These are phyloP conservation scores for Obelidium mucronatum DNA, from an alignment of 192 early-diverging fungal species.

Conservation along the genomic window DNA sequence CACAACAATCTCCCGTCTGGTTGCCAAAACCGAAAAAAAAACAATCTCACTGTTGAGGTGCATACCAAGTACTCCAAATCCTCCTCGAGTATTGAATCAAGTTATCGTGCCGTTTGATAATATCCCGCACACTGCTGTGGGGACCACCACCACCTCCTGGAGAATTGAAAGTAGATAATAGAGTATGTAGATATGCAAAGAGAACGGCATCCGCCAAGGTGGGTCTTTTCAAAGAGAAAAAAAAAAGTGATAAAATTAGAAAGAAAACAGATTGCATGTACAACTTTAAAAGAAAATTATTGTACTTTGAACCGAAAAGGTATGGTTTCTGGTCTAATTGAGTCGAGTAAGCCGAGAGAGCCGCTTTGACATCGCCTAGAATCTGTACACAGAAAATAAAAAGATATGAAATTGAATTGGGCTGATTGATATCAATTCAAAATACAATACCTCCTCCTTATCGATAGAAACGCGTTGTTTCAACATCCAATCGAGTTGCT, in stretches of 20 bases:
- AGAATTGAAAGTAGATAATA: constrained; percentile 50
- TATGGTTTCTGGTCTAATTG: constrained; percentile 55
- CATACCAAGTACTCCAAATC: too few relatives aligned
- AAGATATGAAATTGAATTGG: neutral
- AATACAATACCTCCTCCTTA: constrained; percentile 38
- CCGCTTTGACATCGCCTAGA: constrained; percentile 59
- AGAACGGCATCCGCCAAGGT: constrained; percentile 61
- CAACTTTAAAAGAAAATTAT: neutral
- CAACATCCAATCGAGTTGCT: constrained; percentile 43
- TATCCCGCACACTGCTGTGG: constrained; percentile 51
- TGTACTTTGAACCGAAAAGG: constrained; percentile 62
- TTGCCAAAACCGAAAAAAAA: too few relatives aligned
- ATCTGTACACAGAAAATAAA: constrained; percentile 46
- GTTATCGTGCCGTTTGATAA: constrained; percentile 59
- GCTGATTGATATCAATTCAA: neutral
- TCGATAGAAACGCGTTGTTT: constrained; percentile 36
- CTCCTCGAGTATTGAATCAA: too few relatives aligned
- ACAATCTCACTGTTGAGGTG: too few relatives aligned
- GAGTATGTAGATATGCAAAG: constrained; percentile 67
- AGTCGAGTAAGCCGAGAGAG: constrained; percentile 58
- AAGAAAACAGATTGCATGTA: neutral
- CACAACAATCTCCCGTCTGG: too few relatives aligned
- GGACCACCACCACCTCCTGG: constrained; percentile 31
- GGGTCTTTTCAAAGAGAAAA: constrained; percentile 39
- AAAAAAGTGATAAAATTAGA: neutral